phyloP scores from a whole-genome alignment of 108 stramenopile species.

The Cylindrotheca fusiformis region DNA sequence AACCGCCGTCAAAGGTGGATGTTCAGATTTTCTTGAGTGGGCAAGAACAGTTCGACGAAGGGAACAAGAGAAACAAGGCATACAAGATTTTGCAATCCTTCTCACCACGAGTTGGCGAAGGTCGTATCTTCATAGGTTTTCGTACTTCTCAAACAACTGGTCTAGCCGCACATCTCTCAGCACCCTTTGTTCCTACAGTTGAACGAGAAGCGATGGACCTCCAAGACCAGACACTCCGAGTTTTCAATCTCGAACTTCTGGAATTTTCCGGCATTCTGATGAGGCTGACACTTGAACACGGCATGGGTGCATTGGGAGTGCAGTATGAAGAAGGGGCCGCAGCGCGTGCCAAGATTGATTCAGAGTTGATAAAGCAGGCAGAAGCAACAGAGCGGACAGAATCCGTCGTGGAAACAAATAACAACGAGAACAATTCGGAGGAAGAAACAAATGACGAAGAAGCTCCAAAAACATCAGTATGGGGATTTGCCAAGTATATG shows the following conservation, averaged over 20 bases:
- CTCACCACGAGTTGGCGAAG: slow-evolving; percentile 54
- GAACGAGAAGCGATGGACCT: slow-evolving; percentile 83
- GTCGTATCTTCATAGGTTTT: slow-evolving; percentile 81
- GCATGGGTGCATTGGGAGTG: slow-evolving; percentile 48
- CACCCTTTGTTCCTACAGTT: slow-evolving; percentile 81
- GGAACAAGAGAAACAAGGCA: slow-evolving; percentile 18
- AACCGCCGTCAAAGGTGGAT: slow-evolving; percentile 52
- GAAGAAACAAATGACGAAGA: slow-evolving; percentile 20
- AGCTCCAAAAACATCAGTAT: slow-evolving; percentile 26
- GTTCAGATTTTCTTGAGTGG: slow-evolving; percentile 65
- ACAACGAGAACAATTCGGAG: slow-evolving; percentile 7
- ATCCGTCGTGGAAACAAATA: neutral
- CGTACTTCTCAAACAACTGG: slow-evolving; percentile 81
- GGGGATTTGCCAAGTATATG: slow-evolving; percentile 78
- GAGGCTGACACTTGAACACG: slow-evolving; percentile 55
- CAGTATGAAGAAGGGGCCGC: slow-evolving; percentile 38
- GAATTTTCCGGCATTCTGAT: slow-evolving; percentile 63
- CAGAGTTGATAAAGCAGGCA: slow-evolving; percentile 18
- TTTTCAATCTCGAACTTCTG: slow-evolving; percentile 68
- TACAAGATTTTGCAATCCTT: slow-evolving; percentile 54
- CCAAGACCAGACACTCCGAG: slow-evolving; percentile 64
- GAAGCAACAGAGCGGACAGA: neutral
- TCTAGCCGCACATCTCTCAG: slow-evolving; percentile 66
- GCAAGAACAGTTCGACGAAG: slow-evolving; percentile 23
- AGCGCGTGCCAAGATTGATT: slow-evolving; percentile 34